Percentiles rank a stretch among this genome's conserved stretches.
Evolutionary conservation across 257 asterid genomes (phyloP).

Genomic region (Salvia rosmarinus): DNA sequence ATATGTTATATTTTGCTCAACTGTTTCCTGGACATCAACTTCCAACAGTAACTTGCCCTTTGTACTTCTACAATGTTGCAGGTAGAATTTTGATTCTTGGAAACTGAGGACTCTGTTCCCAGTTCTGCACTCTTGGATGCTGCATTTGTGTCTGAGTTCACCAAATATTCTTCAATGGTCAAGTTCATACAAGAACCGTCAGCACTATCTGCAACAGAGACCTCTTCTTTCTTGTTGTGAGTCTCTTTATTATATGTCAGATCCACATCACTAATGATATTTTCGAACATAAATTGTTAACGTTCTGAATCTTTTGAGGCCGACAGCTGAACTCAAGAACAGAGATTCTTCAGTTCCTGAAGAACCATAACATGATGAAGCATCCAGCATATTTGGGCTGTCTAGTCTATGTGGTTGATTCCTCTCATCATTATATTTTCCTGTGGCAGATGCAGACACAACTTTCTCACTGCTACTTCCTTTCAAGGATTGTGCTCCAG

Average conservation of each 20-base stretch:
- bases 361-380: constrained; percentile 34
- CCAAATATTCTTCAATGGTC: constrained; percentile 24
- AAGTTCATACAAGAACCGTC: constrained; percentile 24
- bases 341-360: constrained; percentile 23
- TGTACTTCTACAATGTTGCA: constrained; percentile 28
- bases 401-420: constrained; percentile 31
- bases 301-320: constrained; percentile 39
- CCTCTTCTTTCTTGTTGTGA: constrained; percentile 16
- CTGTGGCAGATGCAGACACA: constrained; percentile 19
- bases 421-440: constrained; percentile 27
- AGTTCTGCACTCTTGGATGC: constrained; percentile 7
- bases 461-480: constrained; percentile 33
- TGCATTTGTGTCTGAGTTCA: constrained; percentile 26
- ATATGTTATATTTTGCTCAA: constrained; percentile 23
- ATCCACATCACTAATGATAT: constrained; percentile 24
- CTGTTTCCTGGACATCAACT: constrained; percentile 20
- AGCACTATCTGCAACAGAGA: constrained; percentile 26
- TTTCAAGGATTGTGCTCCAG: constrained; percentile 31
- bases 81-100: constrained; percentile 20
- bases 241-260: constrained; percentile 11
- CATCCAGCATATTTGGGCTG: constrained; percentile 35
- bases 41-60: constrained; percentile 15
- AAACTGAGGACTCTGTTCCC: constrained; percentile 16
- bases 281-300: constrained; percentile 13
- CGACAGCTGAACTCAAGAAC: constrained; percentile 20